Conservation (phyloP, 805 yeast species). For the Candida methanosorbosa region DNA sequence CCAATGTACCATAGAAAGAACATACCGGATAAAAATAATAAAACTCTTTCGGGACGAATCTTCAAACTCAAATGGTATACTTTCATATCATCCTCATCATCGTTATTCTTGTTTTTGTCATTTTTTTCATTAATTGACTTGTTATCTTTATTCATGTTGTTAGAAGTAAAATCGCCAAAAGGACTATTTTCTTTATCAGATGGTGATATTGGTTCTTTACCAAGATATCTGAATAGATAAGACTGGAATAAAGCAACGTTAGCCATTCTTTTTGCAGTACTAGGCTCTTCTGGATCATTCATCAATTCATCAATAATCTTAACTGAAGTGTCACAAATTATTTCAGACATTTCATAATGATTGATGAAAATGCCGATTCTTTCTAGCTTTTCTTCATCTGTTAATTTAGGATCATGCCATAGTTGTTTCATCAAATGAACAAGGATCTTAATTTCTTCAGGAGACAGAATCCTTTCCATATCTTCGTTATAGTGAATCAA, state of each 20-base stretch:
- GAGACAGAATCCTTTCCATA: constrained; percentile 18
- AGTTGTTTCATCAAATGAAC: constrained; percentile 18
- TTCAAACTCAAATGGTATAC: no score
- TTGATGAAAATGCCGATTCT: constrained; percentile 13
- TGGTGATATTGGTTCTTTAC: neutral
- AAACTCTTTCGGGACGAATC: no score
- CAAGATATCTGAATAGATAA: constrained; percentile 13
- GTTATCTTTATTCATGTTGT: neutral
- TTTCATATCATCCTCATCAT: neutral
- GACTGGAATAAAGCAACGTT: constrained; percentile 13
- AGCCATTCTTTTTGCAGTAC: constrained; percentile 22
- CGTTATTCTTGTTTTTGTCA: neutral
- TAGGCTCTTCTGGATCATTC: constrained; percentile 17
- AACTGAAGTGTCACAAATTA: constrained; percentile 20
- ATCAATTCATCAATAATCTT: constrained; percentile 18
- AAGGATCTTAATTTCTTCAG: constrained; percentile 16
- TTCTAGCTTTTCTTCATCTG: constrained; percentile 8
- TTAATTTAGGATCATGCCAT: constrained; percentile 15
- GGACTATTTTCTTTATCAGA: neutral
- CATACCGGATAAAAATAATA: no score
- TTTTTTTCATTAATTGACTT: neutral
- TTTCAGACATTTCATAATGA: constrained; percentile 22
- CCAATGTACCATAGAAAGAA: no score
- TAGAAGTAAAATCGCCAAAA: neutral
- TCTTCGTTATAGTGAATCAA: constrained; percentile 13